phyloP scores from a whole-genome alignment of 2,329 filamentous ascomycete species.

The Harringtonia aguacate region DNA sequence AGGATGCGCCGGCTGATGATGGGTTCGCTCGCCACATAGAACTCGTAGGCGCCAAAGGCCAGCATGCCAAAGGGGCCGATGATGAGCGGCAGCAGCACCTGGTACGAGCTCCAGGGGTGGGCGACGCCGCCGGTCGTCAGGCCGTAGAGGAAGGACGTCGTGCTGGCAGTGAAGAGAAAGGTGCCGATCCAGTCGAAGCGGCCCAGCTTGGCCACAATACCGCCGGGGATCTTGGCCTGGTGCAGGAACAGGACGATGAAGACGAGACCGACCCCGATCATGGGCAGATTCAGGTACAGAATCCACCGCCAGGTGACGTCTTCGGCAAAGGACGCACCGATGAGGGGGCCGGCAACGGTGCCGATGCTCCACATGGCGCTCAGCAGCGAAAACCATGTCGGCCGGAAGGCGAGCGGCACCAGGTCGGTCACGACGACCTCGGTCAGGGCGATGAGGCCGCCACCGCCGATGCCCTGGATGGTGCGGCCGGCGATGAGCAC shows the following conservation, averaged over 20 bases:
- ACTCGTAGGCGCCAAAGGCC: slow-evolving; percentile 12
- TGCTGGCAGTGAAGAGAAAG: slow-evolving; percentile 25
- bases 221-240: slow-evolving; percentile 24
- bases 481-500: slow-evolving; percentile 23
- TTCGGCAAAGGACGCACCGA: slow-evolving; percentile 15
- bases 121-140: slow-evolving; percentile 31
- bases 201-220: slow-evolving; percentile 18
- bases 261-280: slow-evolving; percentile 17
- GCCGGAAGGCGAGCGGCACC: slow-evolving; percentile 15
- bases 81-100: slow-evolving; percentile 30
- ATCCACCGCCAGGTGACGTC: slow-evolving; percentile 20
- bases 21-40: slow-evolving; percentile 14
- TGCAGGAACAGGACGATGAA: slow-evolving; percentile 19
- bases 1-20: slow-evolving; percentile 33
- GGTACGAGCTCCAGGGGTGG: slow-evolving; percentile 28
- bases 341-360: slow-evolving; percentile 13
- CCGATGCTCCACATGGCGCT: slow-evolving; percentile 13
- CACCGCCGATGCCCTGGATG: slow-evolving; percentile 25
- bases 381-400: slow-evolving; percentile 14
- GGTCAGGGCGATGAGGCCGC: slow-evolving; percentile 22
- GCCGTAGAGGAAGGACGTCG: slow-evolving; percentile 29
- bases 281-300: slow-evolving; percentile 34
- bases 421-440: slow-evolving; percentile 24
- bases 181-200: slow-evolving; percentile 35
- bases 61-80: slow-evolving; percentile 26